Conservation (phyloP, 352 stramenopile species). For the Phytopythium oedochilum region DNA sequence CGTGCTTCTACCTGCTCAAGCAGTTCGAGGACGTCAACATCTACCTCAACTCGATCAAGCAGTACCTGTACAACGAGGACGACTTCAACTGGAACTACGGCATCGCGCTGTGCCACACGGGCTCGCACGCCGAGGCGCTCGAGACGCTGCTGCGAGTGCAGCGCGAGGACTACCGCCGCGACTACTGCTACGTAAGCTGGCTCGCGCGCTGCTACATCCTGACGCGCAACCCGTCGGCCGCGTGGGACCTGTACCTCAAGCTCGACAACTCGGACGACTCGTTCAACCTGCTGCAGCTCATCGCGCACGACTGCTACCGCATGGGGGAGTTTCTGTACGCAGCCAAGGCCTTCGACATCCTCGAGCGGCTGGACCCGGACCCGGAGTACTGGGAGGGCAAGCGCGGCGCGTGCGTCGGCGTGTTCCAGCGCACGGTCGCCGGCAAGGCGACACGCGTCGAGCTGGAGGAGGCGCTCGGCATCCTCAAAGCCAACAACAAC, state of each 20-base stretch:
- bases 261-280: constrained; percentile 94
- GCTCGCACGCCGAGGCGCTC: constrained; percentile 91
- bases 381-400: constrained; percentile 97
- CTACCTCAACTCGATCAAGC: constrained; percentile 96
- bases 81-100: constrained; percentile 99
- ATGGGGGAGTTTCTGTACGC: constrained; percentile 96
- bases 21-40: constrained; percentile 98
- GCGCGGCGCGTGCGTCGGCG: constrained; percentile 92
- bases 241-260: constrained; percentile 97
- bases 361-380: constrained; percentile 93
- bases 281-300: constrained; percentile 95
- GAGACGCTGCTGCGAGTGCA: constrained; percentile 91
- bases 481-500: constrained; percentile 93
- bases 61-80: constrained; percentile 96
- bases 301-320: constrained; percentile 97
- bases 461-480: constrained; percentile 88
- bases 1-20: constrained; percentile 95
- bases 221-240: constrained; percentile 91
- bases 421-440: constrained; percentile 93
- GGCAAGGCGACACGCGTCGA: constrained; percentile 88
- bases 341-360: constrained; percentile 93
- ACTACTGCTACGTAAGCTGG: constrained; percentile 92
- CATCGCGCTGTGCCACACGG: constrained; percentile 89
- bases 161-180: constrained; percentile 88
- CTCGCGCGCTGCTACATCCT: constrained; percentile 93